Conservation (phyloP, 176 grass and related monocot genomes). For the Phragmites australis region DNA sequence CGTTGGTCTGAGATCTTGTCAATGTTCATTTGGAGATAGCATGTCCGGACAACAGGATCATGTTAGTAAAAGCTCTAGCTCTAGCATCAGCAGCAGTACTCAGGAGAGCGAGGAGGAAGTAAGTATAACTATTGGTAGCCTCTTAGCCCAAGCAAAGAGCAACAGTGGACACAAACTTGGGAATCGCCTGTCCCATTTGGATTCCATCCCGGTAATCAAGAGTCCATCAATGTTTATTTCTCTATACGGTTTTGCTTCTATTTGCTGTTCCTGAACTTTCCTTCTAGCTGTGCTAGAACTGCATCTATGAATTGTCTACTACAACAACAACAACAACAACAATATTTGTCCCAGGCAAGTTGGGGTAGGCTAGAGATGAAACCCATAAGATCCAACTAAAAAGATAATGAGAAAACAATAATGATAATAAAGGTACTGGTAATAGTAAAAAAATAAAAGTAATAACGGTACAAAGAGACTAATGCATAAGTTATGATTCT, state of each 20-base stretch:
- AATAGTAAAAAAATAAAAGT: too few relatives aligned
- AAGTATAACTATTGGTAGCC: constrained; percentile 75
- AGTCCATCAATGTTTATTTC: not conserved
- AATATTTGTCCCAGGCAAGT: too few relatives aligned
- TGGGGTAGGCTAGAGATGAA: too few relatives aligned
- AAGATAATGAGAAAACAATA: too few relatives aligned
- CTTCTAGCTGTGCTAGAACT: not conserved
- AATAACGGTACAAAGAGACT: too few relatives aligned
- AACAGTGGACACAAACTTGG: constrained; percentile 66
- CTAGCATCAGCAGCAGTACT: constrained; percentile 77
- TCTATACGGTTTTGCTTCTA: not conserved
- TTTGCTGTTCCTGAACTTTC: constrained; percentile 27
- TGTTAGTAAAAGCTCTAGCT: constrained; percentile 83
- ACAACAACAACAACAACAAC: too few relatives aligned
- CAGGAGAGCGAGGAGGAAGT: constrained; percentile 81
- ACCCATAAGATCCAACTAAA: too few relatives aligned
- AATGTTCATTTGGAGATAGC: constrained; percentile 49
- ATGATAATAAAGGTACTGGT: too few relatives aligned
- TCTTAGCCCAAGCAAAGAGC: constrained; percentile 82
- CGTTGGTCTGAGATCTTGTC: constrained; percentile 25
- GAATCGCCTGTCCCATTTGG: constrained; percentile 80
- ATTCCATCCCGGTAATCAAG: constrained; percentile 69
- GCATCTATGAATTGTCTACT: not conserved
- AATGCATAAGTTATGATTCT: too few relatives aligned
- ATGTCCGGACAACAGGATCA: constrained; percentile 66